Evolutionary conservation across 1,284 basidiomycete genomes (phyloP).

Genomic region (Rhizoctonia solani): DNA sequence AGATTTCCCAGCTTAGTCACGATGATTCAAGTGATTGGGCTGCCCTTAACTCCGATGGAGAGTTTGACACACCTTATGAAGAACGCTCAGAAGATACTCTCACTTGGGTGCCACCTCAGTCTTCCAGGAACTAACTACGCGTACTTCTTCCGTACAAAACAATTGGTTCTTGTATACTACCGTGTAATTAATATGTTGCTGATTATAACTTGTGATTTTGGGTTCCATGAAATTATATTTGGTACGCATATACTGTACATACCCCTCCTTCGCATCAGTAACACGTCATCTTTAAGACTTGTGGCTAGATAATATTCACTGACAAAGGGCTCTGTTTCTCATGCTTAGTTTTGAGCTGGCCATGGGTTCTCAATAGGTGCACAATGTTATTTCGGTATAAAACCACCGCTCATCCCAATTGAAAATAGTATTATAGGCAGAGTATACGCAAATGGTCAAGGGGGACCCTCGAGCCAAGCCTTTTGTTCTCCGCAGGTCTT

Average conservation of each 20-base stretch:
- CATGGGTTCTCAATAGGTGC: no score
- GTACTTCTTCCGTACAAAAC: no score
- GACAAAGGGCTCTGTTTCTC: not conserved
- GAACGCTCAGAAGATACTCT: slow-evolving; percentile 23
- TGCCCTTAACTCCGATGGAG: slow-evolving; percentile 28
- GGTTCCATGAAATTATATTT: no score
- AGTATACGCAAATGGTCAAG: not conserved
- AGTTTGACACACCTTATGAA: slow-evolving; percentile 23
- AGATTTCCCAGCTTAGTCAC: slow-evolving; percentile 17
- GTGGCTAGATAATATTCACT: no score
- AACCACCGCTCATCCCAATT: not conserved
- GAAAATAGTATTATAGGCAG: no score
- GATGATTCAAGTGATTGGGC: slow-evolving; percentile 26
- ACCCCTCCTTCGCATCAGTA: no score
- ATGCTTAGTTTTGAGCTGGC: not conserved
- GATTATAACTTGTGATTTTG: no score
- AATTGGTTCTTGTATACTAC: no score
- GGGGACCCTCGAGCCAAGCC: slow-evolving; percentile 66
- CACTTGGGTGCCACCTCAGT: slow-evolving; percentile 23
- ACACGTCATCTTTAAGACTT: no score
- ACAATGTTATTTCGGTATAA: not conserved
- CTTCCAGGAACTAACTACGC: not conserved
- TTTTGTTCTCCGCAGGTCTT: slow-evolving; percentile 86
- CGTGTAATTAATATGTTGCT: not conserved
- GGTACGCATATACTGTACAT: no score